Conservation (phyloP, 2,329 filamentous ascomycete species). For the Phaeomoniella chlamydospora region DNA sequence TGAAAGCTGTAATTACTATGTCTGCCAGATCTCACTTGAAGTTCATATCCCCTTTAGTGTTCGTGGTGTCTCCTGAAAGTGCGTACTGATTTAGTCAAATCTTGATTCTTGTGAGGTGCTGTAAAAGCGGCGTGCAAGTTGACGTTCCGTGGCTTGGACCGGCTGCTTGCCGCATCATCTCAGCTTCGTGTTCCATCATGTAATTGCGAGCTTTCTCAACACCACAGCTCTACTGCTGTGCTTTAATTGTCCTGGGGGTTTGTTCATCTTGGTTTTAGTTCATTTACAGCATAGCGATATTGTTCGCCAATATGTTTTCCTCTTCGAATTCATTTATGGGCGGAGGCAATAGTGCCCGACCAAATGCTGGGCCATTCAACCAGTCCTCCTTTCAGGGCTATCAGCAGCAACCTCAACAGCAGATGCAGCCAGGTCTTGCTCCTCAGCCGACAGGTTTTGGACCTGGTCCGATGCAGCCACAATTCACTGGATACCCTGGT, state of each 20-base stretch:
- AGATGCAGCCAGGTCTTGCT: slow-evolving; percentile 36
- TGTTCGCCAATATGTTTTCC: slow-evolving; percentile 62
- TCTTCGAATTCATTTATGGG: slow-evolving; percentile 77
- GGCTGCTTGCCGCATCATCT: slow-evolving; percentile 11
- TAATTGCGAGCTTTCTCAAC: no score
- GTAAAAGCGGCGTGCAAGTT: not conserved
- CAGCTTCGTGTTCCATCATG: slow-evolving; percentile 13
- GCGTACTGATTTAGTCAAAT: no score
- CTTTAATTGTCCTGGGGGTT: no score
- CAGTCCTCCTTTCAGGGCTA: slow-evolving; percentile 37
- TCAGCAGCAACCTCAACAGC: slow-evolving; percentile 36
- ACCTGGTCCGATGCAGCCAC: slow-evolving; percentile 42
- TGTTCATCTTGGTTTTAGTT: no score
- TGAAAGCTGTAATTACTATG: no score
- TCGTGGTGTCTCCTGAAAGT: no score
- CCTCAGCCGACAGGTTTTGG: slow-evolving; percentile 41
- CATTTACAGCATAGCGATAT: no score
- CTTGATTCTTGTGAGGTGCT: no score
- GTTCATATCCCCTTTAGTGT: no score
- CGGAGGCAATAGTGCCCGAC: slow-evolving; percentile 60
- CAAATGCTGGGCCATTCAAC: slow-evolving; percentile 45
- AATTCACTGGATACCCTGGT: slow-evolving; percentile 51
- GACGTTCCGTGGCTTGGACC: slow-evolving; percentile 11
- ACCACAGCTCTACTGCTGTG: no score
- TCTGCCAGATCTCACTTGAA: no score